Percentiles rank a stretch among this genome's conserved stretches.
phyloP scores from a whole-genome alignment of 805 yeast species.

The Myxozyma udenii region DNA sequence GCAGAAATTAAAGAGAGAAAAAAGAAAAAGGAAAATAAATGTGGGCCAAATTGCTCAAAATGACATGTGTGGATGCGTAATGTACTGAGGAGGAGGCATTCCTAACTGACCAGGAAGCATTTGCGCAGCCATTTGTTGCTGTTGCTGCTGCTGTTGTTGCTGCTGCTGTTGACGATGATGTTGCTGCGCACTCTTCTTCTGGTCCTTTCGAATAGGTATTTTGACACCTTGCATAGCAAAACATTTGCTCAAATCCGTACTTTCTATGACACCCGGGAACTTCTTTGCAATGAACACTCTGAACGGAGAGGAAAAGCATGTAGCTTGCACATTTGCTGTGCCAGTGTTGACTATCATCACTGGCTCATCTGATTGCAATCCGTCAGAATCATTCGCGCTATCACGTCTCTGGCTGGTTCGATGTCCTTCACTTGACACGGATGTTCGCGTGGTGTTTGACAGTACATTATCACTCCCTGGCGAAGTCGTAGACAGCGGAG shows the following conservation, averaged over 20 bases:
- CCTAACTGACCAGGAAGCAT: not conserved
- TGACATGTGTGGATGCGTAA: no score
- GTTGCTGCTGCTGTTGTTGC: not conserved
- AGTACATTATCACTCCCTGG: not conserved
- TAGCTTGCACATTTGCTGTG: constrained; percentile 32
- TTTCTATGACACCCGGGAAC: constrained; percentile 48
- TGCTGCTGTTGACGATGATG: not conserved
- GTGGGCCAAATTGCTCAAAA: no score
- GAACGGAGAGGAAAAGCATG: constrained; percentile 40
- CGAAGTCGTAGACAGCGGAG: not conserved
- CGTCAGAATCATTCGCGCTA: not conserved
- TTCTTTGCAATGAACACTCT: constrained; percentile 45
- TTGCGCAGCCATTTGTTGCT: not conserved
- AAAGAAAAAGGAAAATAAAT: no score
- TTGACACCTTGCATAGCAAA: constrained; percentile 47
- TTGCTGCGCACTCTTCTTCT: constrained; percentile 9
- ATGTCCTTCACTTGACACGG: not conserved
- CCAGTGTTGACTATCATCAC: constrained; percentile 28
- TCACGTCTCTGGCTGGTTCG: not conserved
- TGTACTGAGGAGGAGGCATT: not conserved
- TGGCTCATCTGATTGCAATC: constrained; percentile 7
- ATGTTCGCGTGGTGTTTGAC: not conserved
- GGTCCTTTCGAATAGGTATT: constrained; percentile 41
- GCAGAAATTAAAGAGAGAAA: no score
- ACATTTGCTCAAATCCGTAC: constrained; percentile 42